A percentile compares a stretch with the other conserved stretches of the same genome.
phyloP scores from a whole-genome alignment of 495 filamentous ascomycete species.

The Aspergillus cristatus region DNA sequence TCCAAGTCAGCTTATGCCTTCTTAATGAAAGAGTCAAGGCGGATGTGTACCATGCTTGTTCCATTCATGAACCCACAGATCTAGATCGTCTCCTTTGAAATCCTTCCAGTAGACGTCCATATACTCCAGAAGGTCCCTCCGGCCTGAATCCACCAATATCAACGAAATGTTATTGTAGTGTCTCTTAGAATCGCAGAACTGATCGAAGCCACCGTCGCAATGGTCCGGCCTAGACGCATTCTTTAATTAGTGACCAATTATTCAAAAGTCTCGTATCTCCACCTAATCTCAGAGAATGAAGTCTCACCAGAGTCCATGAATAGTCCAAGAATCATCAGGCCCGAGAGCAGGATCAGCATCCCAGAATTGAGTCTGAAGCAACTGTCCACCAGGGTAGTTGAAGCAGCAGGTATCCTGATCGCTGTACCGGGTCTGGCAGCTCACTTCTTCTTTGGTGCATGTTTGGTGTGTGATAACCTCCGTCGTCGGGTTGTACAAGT shows the following conservation, averaged over 20 bases:
- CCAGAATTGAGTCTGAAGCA: conserved; percentile 86
- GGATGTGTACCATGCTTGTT: conserved; percentile 57
- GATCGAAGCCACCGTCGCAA: conserved; percentile 72
- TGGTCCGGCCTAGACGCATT: conserved; percentile 67
- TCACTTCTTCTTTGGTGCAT: conserved; percentile 45
- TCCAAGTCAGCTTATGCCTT: background rate
- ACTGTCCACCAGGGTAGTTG: conserved; percentile 67
- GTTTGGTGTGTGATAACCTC: conserved; percentile 8
- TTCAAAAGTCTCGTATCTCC: too few species aligned
- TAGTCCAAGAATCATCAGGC: conserved; percentile 70
- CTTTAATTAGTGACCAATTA: too few species aligned
- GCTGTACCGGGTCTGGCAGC: conserved; percentile 47
- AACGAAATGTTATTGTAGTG: conserved; percentile 61
- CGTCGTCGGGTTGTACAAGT: conserved; percentile 2
- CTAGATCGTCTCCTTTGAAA: conserved; percentile 52
- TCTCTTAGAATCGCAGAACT: conserved; percentile 60
- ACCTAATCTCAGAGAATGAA: background rate
- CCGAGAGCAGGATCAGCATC: conserved; percentile 62
- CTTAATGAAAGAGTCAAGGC: too few species aligned
- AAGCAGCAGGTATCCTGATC: conserved; percentile 69
- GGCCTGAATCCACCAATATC: conserved; percentile 53
- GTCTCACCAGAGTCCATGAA: conserved; percentile 72
- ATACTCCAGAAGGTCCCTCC: conserved; percentile 53
- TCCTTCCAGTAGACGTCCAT: conserved; percentile 79
- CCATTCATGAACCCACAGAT: conserved; percentile 83